These are phyloP conservation scores for Metschnikowia noctiluminum DNA, from an alignment of 805 yeast species.

Conservation along the genomic window DNA sequence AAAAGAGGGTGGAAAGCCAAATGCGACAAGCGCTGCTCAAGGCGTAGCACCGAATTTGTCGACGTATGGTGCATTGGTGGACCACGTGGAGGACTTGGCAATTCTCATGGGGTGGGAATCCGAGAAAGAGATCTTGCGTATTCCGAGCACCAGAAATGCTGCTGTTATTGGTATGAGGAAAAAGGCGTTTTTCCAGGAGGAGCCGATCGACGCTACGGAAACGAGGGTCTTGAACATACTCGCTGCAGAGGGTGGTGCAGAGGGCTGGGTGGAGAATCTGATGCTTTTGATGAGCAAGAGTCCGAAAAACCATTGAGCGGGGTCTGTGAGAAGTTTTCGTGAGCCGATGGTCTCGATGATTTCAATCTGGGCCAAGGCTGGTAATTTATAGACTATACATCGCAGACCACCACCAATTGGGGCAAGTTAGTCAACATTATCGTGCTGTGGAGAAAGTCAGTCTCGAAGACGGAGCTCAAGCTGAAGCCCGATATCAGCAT, in stretches of 20 bases:
- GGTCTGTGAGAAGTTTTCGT: too few species aligned
- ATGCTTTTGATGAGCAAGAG: slow-evolving; percentile 65
- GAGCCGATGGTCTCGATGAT: too few species aligned
- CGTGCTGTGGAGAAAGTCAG: too few species aligned
- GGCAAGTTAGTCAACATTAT: too few species aligned
- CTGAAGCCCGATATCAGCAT: too few species aligned
- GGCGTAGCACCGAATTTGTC: slow-evolving; percentile 36
- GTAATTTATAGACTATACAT: too few species aligned
- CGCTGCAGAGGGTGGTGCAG: slow-evolving; percentile 81
- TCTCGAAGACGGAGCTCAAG: too few species aligned
- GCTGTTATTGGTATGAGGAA: slow-evolving; percentile 71
- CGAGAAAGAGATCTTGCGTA: slow-evolving; percentile 81
- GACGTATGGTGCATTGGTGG: slow-evolving; percentile 81
- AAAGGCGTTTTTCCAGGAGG: slow-evolving; percentile 21
- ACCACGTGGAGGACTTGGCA: slow-evolving; percentile 74
- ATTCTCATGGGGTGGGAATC: slow-evolving; percentile 75
- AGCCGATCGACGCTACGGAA: slow-evolving; percentile 30
- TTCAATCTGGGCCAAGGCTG: too few species aligned
- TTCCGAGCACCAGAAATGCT: slow-evolving; percentile 91
- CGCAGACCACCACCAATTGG: too few species aligned
- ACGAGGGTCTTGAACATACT: slow-evolving; percentile 56
- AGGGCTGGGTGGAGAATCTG: slow-evolving; percentile 83
- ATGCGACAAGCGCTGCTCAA: neutral
- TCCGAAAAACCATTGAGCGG: slow-evolving; percentile 78
- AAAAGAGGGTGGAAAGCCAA: neutral